These are phyloP conservation scores for Groenewaldozyma tartarivorans DNA, from an alignment of 805 yeast genomes.

Conservation along the genomic window DNA sequence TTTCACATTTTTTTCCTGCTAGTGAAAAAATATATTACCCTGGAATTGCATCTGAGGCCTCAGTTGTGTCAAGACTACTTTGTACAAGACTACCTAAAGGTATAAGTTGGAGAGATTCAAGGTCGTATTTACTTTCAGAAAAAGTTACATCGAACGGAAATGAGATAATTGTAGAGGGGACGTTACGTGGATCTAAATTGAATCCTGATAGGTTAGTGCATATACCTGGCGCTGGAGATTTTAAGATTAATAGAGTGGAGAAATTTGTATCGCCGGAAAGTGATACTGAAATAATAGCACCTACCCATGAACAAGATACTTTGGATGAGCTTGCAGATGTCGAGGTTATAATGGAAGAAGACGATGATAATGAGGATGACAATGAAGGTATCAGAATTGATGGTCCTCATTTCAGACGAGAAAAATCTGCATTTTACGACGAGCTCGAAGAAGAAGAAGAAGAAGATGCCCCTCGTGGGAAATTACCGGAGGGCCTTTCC, in stretches of 20 bases:
- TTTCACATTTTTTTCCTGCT: conserved; percentile 69
- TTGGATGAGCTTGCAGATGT: conserved; percentile 21
- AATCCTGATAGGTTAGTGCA: conserved; percentile 70
- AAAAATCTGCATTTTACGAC: conserved; percentile 13
- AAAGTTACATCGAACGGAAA: conserved; percentile 27
- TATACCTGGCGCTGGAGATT: conserved; percentile 86
- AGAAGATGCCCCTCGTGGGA: conserved; percentile 24
- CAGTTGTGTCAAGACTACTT: conserved; percentile 60
- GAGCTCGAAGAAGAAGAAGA: conserved; percentile 24
- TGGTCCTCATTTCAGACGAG: conserved; percentile 38
- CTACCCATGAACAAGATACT: conserved; percentile 22
- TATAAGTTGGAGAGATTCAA: conserved; percentile 83
- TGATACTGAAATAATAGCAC: conserved; percentile 21
- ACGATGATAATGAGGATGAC: conserved; percentile 22
- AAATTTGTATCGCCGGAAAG: conserved; percentile 19
- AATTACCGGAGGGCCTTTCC: conserved; percentile 61
- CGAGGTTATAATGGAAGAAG: conserved; percentile 22
- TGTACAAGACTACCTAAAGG: conserved; percentile 84
- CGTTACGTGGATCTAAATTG: conserved; percentile 78
- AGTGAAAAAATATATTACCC: conserved; percentile 69
- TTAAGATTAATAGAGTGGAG: conserved; percentile 62
- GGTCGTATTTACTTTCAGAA: conserved; percentile 83
- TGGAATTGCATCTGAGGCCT: conserved; percentile 59
- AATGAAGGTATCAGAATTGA: conserved; percentile 45
- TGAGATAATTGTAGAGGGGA: conserved; percentile 61